Conservation (phyloP, 331 rosid genomes). For the Acacia pycnantha region DNA sequence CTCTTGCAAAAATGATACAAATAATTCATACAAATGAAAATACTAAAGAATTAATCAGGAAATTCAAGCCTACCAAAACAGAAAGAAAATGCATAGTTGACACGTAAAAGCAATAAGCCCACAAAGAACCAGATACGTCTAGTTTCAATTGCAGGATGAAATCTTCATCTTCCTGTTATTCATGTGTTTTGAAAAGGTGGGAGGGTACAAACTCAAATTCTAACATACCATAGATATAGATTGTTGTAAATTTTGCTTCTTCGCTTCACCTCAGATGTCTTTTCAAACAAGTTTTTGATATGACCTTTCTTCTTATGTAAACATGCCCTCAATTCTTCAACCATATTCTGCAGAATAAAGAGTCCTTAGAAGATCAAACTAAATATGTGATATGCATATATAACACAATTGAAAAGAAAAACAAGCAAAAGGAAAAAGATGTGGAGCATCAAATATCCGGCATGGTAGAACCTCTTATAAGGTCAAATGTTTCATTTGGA, state of each 20-base stretch:
- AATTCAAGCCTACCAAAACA: background rate
- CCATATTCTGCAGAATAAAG: conserved; percentile 46
- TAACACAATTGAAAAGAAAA: conserved; percentile 13
- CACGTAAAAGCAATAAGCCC: background rate
- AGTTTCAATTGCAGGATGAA: conserved; percentile 15
- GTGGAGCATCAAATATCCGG: background rate
- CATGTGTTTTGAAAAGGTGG: conserved; percentile 10
- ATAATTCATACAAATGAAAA: background rate
- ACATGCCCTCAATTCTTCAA: conserved; percentile 51
- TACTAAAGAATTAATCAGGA: background rate
- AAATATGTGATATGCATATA: background rate
- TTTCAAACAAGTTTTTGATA: conserved; percentile 63
- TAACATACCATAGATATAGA: conserved; percentile 64
- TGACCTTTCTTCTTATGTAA: conserved; percentile 50
- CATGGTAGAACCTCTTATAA: background rate
- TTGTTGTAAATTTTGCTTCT: conserved; percentile 59
- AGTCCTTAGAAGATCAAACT: background rate
- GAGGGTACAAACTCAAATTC: conserved; percentile 14
- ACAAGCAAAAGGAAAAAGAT: background rate
- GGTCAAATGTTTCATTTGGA: background rate
- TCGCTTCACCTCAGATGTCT: conserved; percentile 63
- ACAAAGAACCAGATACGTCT: background rate
- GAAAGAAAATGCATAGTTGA: background rate
- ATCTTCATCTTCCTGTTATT: conserved; percentile 27
- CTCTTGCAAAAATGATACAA: background rate